Base-by-base conservation (phyloP, 2,329 filamentous ascomycete species). In the Paraphaeosphaeria sporulosa region DNA sequence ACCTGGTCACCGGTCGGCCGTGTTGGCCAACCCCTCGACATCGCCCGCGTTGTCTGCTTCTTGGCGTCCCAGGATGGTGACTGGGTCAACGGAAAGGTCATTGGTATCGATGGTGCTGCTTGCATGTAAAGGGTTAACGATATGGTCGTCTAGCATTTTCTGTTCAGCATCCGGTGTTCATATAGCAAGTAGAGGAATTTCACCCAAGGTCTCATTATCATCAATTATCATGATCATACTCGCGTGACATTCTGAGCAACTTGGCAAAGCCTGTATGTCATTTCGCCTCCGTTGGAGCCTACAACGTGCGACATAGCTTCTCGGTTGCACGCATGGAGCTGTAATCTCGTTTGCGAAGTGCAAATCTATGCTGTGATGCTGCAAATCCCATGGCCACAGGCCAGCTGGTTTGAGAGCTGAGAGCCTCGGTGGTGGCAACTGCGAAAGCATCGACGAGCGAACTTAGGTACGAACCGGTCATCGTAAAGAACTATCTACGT, bases 11-110 rank as follows among this genome's bases (percentile, higher is more conserved):
- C 88, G 40, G 81, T 88, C 67, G 83, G 84, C 79, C 86, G 88
- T 71, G 87, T 89, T 60, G 88, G 88, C 66, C 86, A 89, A 64
- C 88, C 88, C 59, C 85, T 89, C 71, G 88, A 90, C 73, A 86
- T 90, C 74, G 88, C 88, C 63, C 85, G 87, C 62, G 86, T 89
- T 19, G 87, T 89, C 58, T 86, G 84, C 79, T 81, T 86, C 82
- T 68, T 89, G 76, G 74, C 87, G 68, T 76, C 85, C 74, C 78
- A 89, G 80, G 78, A 88, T 76, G 75, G 86, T 74, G 81, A 89
- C 71, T 84, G 73, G 83, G 79, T 84, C 61, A 84, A 84, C 72
- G 82, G 82, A 72, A 84, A 84, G 79, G 80, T 84, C 71, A 81
- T 84, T 64, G 82, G 82, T 63, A 82, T 82, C 57, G 77, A 79